phyloP scores from a whole-genome alignment of 257 asterid genomes.

The Ocimum tenuiflorum region DNA sequence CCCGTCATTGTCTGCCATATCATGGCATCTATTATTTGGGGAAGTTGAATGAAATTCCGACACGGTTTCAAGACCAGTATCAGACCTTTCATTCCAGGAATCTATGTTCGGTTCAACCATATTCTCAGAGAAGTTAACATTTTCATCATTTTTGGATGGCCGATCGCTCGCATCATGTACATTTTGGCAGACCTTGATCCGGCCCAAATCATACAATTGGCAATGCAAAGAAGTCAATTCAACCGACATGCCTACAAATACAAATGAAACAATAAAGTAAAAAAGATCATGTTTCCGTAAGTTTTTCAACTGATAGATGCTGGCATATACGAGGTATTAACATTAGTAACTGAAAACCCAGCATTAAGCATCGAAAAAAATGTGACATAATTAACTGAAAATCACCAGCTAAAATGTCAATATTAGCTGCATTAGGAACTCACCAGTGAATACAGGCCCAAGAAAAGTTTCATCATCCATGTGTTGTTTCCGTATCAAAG shows the following conservation, averaged over 20 bases:
- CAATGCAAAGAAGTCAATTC: conserved; percentile 55
- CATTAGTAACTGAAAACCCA: not conserved
- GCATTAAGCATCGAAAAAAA: not conserved
- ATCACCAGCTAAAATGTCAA: conserved; percentile 8
- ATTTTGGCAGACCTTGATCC: conserved; percentile 38
- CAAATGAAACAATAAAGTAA: conserved; percentile 1
- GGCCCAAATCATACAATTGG: conserved; percentile 49
- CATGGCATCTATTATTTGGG: conserved; percentile 27
- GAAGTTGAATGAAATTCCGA: conserved; percentile 20
- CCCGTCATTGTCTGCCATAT: conserved; percentile 18
- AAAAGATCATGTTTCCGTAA: not conserved
- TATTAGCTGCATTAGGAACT: conserved; percentile 26
- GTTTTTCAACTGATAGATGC: not conserved
- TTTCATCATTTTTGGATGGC: conserved; percentile 33
- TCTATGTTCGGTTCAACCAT: conserved; percentile 18
- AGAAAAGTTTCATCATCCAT: conserved; percentile 63
- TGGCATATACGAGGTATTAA: not conserved
- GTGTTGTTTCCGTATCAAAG: conserved; percentile 56
- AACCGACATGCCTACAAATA: conserved; percentile 48
- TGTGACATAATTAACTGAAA: conserved; percentile 1
- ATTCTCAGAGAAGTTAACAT: conserved; percentile 20
- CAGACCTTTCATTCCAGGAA: conserved; percentile 14
- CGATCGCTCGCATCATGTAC: conserved; percentile 29
- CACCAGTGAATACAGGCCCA: conserved; percentile 59
- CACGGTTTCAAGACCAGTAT: conserved; percentile 25